Evolutionary conservation across 768 basidiomycete species (phyloP).

Genomic region (Leccinum uliginosum): DNA sequence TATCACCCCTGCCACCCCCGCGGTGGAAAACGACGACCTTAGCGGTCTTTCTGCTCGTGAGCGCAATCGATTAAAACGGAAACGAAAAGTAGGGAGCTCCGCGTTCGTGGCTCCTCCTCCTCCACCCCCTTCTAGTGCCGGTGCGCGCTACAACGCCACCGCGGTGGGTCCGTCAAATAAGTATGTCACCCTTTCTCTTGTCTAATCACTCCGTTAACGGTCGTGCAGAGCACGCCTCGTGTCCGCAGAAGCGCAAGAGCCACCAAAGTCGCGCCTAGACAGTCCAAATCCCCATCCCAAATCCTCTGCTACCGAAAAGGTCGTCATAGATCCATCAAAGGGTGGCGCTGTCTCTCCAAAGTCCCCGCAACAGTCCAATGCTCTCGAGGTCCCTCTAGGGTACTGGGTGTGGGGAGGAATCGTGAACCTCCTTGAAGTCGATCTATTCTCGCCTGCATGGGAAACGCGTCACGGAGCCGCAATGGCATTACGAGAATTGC

Average conservation of each 20-base stretch:
- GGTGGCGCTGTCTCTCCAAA: conserved; percentile 84
- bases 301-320: conserved; percentile 50
- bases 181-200: conserved; percentile 30
- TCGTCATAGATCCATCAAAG: conserved; percentile 74
- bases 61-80: conserved; percentile 89
- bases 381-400: conserved; percentile 69
- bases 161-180: conserved; percentile 58
- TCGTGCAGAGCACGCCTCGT: conserved; percentile 64
- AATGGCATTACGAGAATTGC: conserved; percentile 82
- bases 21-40: conserved; percentile 39
- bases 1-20: conserved; percentile 35
- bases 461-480: conserved; percentile 93
- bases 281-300: conserved; percentile 48
- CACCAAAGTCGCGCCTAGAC: conserved; percentile 49
- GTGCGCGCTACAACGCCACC: conserved; percentile 59
- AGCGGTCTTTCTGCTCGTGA: conserved; percentile 82
- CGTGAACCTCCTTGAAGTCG: conserved; percentile 72
- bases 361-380: conserved; percentile 69
- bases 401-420: conserved; percentile 87
- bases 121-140: conserved; percentile 52
- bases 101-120: conserved; percentile 74
- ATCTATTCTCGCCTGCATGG: conserved; percentile 84
- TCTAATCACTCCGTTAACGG: conserved; percentile 1
- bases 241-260: conserved; percentile 53
- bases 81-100: conserved; percentile 82